Conservation (phyloP, 2,329 filamentous ascomycete species). For the Xylariaceae sp. region DNA sequence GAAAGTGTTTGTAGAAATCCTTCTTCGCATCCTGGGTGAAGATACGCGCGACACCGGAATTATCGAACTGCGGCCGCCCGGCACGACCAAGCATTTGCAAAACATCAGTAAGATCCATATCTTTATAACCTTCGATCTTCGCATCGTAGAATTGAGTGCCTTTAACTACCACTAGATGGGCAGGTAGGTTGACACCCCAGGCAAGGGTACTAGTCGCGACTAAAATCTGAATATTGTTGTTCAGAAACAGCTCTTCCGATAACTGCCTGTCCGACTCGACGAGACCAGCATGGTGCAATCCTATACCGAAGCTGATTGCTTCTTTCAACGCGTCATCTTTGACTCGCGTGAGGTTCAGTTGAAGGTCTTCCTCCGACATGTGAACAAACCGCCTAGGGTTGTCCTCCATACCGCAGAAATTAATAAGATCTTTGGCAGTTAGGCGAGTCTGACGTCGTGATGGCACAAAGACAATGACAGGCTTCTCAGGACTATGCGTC, state of each 20-base stretch:
- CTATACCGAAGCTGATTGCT: slow-evolving; percentile 96
- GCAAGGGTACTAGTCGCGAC: slow-evolving; percentile 95
- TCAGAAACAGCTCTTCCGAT: slow-evolving; percentile 91
- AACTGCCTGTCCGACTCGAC: slow-evolving; percentile 93
- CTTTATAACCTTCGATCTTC: slow-evolving; percentile 95
- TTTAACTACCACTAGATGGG: slow-evolving; percentile 96
- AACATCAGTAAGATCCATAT: slow-evolving; percentile 98
- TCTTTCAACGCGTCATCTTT: slow-evolving; percentile 94
- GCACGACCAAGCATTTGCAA: slow-evolving; percentile 97
- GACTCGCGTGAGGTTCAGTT: slow-evolving; percentile 84
- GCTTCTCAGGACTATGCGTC: slow-evolving; percentile 93
- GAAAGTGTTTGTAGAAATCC: slow-evolving; percentile 98
- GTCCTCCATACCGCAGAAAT: slow-evolving; percentile 97
- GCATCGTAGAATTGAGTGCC: slow-evolving; percentile 98
- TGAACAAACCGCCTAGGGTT: slow-evolving; percentile 91
- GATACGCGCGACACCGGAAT: slow-evolving; percentile 92
- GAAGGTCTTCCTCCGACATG: slow-evolving; percentile 94
- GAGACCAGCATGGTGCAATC: slow-evolving; percentile 94
- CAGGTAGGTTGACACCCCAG: slow-evolving; percentile 97
- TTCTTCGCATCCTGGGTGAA: slow-evolving; percentile 98
- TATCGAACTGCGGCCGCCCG: slow-evolving; percentile 94
- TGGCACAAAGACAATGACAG: slow-evolving; percentile 97
- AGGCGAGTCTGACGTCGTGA: slow-evolving; percentile 93
- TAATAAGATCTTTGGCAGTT: slow-evolving; percentile 95
- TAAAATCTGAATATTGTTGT: slow-evolving; percentile 97